Evolutionary conservation across 2,329 filamentous ascomycete species (phyloP).

Genomic region (Verticillium nubilum): DNA sequence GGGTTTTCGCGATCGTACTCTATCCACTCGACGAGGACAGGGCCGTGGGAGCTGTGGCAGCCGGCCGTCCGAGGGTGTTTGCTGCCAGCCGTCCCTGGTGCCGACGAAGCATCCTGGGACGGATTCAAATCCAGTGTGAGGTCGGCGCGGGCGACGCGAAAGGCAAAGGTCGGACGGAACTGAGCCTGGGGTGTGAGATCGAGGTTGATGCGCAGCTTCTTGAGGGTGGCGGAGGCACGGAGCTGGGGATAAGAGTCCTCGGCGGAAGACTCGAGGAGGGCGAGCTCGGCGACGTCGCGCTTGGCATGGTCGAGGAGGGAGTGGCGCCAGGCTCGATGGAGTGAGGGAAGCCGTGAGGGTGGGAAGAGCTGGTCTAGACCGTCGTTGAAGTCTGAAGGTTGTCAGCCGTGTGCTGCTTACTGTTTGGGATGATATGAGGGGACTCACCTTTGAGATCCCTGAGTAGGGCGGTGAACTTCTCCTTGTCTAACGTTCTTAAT

Average conservation of each 20-base stretch:
- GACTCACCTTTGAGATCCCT: constrained; percentile 34
- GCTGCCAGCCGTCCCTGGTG: constrained; percentile 14
- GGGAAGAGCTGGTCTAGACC: constrained; percentile 42
- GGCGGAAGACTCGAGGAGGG: constrained; percentile 34
- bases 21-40: constrained; percentile 39
- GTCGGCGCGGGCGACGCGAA: constrained; percentile 28
- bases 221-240: constrained; percentile 35
- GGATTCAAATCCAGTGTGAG: constrained; percentile 16
- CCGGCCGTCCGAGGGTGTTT: constrained; percentile 14
- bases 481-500: constrained; percentile 27
- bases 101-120: too few species aligned
- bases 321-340: constrained; percentile 40
- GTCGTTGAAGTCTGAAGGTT: constrained; percentile 43
- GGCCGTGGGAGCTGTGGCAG: constrained; percentile 24
- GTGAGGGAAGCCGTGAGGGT: constrained; percentile 30
- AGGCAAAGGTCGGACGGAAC: constrained; percentile 36
- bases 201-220: constrained; percentile 40
- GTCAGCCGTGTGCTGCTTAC: too few species aligned
- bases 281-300: constrained; percentile 33
- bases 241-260: constrained; percentile 35
- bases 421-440: too few species aligned
- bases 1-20: constrained; percentile 35
- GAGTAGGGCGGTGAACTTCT: constrained; percentile 35
- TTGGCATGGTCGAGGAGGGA: constrained; percentile 39
- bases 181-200: constrained; percentile 31